Percentiles rank a stretch among this genome's conserved stretches.
Conservation (phyloP, 331 rosid genomes). For the Rhamnella rubrinervis region DNA sequence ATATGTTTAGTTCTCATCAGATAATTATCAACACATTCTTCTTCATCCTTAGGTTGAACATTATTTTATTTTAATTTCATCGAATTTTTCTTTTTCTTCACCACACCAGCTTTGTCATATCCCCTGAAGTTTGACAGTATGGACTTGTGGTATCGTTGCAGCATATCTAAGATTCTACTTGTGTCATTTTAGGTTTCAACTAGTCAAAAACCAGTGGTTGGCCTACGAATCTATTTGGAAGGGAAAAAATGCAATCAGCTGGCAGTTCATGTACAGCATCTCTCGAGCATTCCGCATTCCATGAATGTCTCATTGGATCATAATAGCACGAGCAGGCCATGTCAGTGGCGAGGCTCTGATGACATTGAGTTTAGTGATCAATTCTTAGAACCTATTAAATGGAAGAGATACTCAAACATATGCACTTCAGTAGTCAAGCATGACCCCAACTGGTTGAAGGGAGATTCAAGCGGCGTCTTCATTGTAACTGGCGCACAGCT, state of each 20-base stretch:
- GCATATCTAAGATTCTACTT: slow-evolving; percentile 2
- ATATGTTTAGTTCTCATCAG: too few relatives aligned
- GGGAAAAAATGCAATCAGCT: slow-evolving; percentile 75
- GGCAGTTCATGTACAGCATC: slow-evolving; percentile 82
- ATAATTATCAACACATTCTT: too few relatives aligned
- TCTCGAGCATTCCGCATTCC: slow-evolving; percentile 81
- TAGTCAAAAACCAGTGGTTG: slow-evolving; percentile 80
- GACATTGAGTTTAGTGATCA: slow-evolving; percentile 47
- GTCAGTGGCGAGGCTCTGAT: slow-evolving; percentile 82
- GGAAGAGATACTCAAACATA: slow-evolving; percentile 85
- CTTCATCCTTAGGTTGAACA: too few relatives aligned
- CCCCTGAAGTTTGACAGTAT: not conserved
- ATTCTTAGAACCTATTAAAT: slow-evolving; percentile 73
- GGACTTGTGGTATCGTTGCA: slow-evolving; percentile 19
- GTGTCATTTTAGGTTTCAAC: slow-evolving; percentile 68
- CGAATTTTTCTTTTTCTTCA: not conserved
- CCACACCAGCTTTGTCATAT: not conserved
- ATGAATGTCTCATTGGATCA: slow-evolving; percentile 51
- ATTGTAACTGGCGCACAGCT: slow-evolving; percentile 94
- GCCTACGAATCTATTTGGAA: slow-evolving; percentile 85
- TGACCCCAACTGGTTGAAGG: slow-evolving; percentile 76
- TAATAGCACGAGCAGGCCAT: slow-evolving; percentile 28
- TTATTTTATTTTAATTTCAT: too few relatives aligned
- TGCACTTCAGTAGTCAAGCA: slow-evolving; percentile 82
- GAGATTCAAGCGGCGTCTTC: slow-evolving; percentile 63